Evolutionary conservation across 1,139 yeast genomes (phyloP), one percentile per base, ranked within the genome.

Genomic region (Yamadazyma diddensiae): DNA sequence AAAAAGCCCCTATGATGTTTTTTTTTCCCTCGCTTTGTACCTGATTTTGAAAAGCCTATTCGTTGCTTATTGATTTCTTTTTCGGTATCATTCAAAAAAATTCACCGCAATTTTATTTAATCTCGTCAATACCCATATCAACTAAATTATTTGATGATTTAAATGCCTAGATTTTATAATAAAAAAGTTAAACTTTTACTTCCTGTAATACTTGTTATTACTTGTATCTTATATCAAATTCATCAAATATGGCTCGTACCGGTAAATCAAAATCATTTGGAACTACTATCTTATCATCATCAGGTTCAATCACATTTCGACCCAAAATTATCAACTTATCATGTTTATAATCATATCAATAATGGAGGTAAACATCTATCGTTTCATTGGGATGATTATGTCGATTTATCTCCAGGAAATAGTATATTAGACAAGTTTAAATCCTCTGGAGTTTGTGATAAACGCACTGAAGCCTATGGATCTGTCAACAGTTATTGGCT

Each of bases 371-470:
- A 13, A 6, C 12, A 11, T 5, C 20, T 62, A 10, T 44, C 37
- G 35, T 65, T 65, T 47, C 72, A 65, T 44, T 65, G 72, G 72
- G 71, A 65, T 38, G 70, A 65, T 43, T 65, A 69, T 65, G 54
- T 62, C 10, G 71, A 64, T 39, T 42, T 60, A 29, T 39, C 48
- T 16, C 54, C 59, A 3, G 68, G 51, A 2, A 41, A 58, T 29
- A 22, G 42, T 9, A 35, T 55, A 5, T 41, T 65, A 16, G 41
- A 42, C 10, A 31, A 36, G 6, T 52, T 46, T 29, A 46, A 62
- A 21, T 7, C 28, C 4, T 31, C 37, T 3, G 40, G 33, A 8
- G 49, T 46, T 4, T 64, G 70, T 38, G 59, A 53, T 24, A 26
- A 33, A 10, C 28, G 31, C 5, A 32, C 60, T 15, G 40, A 40